Base-by-base conservation (phyloP, 2,329 filamentous ascomycete species). In the Aaosphaeria arxii region DNA sequence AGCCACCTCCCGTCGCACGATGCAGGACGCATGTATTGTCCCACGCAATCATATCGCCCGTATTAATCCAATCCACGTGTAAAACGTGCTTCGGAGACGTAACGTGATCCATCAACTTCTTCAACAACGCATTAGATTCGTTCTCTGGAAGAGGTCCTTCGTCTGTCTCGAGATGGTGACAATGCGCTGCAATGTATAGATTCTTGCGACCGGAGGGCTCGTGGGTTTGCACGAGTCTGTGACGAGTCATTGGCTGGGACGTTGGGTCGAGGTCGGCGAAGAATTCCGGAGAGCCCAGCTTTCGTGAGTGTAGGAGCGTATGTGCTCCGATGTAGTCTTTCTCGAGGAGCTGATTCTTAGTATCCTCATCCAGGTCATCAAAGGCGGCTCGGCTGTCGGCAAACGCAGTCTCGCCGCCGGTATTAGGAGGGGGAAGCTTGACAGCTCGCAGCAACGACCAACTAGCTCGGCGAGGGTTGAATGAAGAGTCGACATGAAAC, bases 1-100 rank as follows among this genome's bases (percentile, higher is more conserved):
- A 82, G 0, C 61, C 59, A 0, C 80, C 80, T 1, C 70, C 67
- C 1, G 71, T 74, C 0, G 78, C 77, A 5, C 79, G 64, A 62
- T 85, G 81, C 71, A 84, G 73, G 11, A 79, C 76, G 43, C 72
- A 75, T 0, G 77, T 77, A 58, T 84, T 84, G 55, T 85, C 81
- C 81, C 82, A 84, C 13, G 81, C 71, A 11, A 84, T 61, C 47
- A 84, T 42, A 57, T 84, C 81, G 0, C 77, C 74, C 0, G 65
- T 56, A 6, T 74, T 58, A 30, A 74, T 53, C 80, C 80, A 84
- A 38, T 69, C 60, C 4, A 82, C 70, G 5, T 66, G 70, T 6
- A 76, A 49, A 0, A 72, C 60, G 54, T 79, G 78, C 56, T 77
- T 76, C 1, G 70, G 61, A 63, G 78, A 74, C 5, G 73, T 75